Evolutionary conservation across 495 filamentous ascomycete species (phyloP).

Genomic region (Talaromyces liani): DNA sequence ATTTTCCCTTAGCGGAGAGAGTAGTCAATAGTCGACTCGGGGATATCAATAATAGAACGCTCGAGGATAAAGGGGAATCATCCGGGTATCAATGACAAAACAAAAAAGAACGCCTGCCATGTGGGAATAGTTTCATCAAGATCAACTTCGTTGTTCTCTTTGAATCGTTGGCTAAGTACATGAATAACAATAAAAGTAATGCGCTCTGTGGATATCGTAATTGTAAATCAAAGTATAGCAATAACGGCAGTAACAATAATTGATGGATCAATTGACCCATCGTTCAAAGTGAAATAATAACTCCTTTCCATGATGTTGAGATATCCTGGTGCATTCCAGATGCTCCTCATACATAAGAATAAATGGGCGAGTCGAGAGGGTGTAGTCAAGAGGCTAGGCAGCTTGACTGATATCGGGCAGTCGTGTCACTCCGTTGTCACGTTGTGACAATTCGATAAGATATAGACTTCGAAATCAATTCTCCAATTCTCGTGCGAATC

Average conservation of each 20-base stretch:
- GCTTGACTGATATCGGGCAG: background rate
- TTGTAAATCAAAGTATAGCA: background rate
- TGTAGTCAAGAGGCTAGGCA: background rate
- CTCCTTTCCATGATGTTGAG: background rate
- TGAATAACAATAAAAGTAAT: background rate
- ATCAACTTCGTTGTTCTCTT: background rate
- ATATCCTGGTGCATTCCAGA: background rate
- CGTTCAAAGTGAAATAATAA: background rate
- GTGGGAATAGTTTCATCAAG: background rate
- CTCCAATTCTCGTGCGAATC: background rate
- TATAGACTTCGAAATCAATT: background rate
- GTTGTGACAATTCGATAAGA: background rate
- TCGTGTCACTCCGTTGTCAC: background rate
- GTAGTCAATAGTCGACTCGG: background rate
- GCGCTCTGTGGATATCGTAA: background rate
- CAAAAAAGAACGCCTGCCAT: background rate
- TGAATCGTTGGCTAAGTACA: background rate
- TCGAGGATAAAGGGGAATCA: background rate
- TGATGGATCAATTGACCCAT: background rate
- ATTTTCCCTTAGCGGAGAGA: background rate
- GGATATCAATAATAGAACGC: background rate
- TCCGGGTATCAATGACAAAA: background rate
- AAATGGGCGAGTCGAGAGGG: background rate
- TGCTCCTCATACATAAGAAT: background rate
- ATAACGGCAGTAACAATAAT: background rate